A percentile compares a stretch with the other conserved stretches of the same genome.
Conservation (phyloP, 805 yeast genomes). For the Candida gorgasii region DNA sequence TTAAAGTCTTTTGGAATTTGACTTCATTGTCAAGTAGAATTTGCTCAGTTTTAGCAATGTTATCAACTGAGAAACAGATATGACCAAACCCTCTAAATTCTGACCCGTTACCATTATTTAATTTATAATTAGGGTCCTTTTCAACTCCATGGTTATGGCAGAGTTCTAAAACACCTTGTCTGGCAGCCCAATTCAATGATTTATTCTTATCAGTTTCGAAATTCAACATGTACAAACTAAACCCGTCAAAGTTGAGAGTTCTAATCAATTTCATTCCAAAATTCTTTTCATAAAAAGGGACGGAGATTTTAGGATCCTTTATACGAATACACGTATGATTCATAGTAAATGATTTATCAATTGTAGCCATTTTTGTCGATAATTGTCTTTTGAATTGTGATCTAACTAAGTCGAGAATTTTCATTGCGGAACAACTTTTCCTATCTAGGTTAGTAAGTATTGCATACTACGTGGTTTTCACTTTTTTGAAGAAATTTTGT, state of each 20-base stretch:
- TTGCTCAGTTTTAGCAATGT: conserved; percentile 63
- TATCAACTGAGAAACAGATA: conserved; percentile 83
- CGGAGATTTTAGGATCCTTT: conserved; percentile 72
- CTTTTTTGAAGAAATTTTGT: too few species aligned
- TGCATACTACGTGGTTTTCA: too few species aligned
- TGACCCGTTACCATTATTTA: conserved; percentile 81
- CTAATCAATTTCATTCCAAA: conserved; percentile 71
- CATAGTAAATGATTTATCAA: conserved; percentile 40
- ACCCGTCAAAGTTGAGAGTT: conserved; percentile 55
- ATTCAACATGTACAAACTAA: conserved; percentile 70
- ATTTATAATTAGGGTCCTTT: conserved; percentile 51
- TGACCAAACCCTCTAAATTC: conserved; percentile 94
- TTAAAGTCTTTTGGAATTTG: conserved; percentile 74
- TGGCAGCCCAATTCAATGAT: conserved; percentile 41
- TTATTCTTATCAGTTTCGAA: conserved; percentile 46
- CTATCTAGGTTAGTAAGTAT: too few species aligned
- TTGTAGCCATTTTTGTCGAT: conserved; percentile 24
- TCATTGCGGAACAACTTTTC: conserved; percentile 4
- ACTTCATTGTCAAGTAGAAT: conserved; percentile 63
- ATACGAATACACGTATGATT: conserved; percentile 82
- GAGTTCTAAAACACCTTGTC: conserved; percentile 77
- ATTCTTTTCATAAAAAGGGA: conserved; percentile 69
- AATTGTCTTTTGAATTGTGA: background rate
- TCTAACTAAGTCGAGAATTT: background rate
- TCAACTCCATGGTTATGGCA: conserved; percentile 80